Base-by-base conservation (phyloP, 2,329 filamentous ascomycete species). In the Akanthomyces uredinophilus region DNA sequence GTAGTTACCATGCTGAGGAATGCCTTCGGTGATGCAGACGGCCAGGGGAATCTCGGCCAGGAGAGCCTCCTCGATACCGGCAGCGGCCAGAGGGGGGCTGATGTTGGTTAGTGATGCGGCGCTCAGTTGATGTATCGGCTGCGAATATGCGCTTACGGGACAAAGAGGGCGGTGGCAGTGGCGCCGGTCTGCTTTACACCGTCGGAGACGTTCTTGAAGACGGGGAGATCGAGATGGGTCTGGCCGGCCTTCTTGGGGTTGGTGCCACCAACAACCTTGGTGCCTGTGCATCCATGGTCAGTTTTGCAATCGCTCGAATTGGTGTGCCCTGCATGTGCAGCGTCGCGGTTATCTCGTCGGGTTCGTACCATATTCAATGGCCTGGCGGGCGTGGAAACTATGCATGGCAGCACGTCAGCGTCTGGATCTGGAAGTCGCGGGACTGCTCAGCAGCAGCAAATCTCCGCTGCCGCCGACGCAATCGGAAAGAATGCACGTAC, bases 191-290 rank as follows among this genome's bases (percentile, higher is more conserved):
- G 81, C 83, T 93, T 95, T 68, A 96, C 87, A 66, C 91, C 95
- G 61, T 99, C 92, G 70, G 81, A 79, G 69, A 99, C 95, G 71
- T 85, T 94, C 72, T 87, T 90, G 79, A 98, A 99, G 73, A 99
- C 95, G 64, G 95, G 95, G 70, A 90, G 89, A 75, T 87, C 92
- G 66, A 99, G 87, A 79, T 99, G 95, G 75, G 87, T 88, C 72
- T 86, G 80, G 73, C 95, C 95, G 68, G 95, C 95, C 84, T 99
- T 99, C 86, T 96, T 98, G 75, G 95, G 95, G 83, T 98, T 98
- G 74, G 94, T 98, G 75, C 95, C 95, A 77, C 95, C 95, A 69
- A 99, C 92, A 69, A 99, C 92, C 77, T 96, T 94, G 71, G 95
- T 99, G 77, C 94, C 92, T 96, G 71, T 66, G 32, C 41, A 4